Base-by-base conservation (phyloP, 306 rosid species). In the Neltuma alba region DNA sequence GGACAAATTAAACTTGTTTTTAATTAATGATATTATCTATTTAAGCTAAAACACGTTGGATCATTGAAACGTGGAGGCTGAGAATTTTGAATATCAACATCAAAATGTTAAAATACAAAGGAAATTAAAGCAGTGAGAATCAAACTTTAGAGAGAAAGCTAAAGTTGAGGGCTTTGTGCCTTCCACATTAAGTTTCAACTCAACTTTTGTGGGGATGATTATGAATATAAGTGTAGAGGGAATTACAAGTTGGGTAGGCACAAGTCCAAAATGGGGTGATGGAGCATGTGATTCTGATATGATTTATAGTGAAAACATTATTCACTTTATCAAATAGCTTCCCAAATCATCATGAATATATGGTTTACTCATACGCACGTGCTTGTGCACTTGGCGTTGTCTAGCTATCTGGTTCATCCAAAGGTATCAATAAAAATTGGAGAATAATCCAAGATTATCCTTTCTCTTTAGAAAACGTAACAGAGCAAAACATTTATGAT, bases 201-300 rank as follows among this genome's bases (percentile, higher is more conserved):
- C 58, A 58, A 44, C 60, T 63, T 55, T 60, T 40, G 23, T 25
- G 63, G 57, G 7, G 16, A 10, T 2, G 30, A 52, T 33, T 1
- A 41, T 10, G 7, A 38, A 57, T 25, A 57, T 13, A 60, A 27
- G 8, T 5, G 20, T 5, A 3, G 20, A 47, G 12, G 25, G 66
- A 69, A 47, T 7, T 7, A 38, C 6, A 27, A 11, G 18, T 34
- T 44, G 78, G 78, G 67, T 74, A 57, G 67, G 67, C 25, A 55
- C 31, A 23, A 23, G 34, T 38, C 60, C 33, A 57, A 61, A 50
- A 28, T 48, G 41, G 54, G 41, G 54, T 3, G 30, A 33, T 77
- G 16, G 16, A 21, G 36, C 42, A 62, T 44, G 66, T 63, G 75
- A 52, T 42, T 72, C 52, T 78, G 57, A 82, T 37, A 34, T 18